These are phyloP conservation scores for Wickerhamiella azymoides DNA, from an alignment of 805 yeast genomes.

Conservation along the genomic window DNA sequence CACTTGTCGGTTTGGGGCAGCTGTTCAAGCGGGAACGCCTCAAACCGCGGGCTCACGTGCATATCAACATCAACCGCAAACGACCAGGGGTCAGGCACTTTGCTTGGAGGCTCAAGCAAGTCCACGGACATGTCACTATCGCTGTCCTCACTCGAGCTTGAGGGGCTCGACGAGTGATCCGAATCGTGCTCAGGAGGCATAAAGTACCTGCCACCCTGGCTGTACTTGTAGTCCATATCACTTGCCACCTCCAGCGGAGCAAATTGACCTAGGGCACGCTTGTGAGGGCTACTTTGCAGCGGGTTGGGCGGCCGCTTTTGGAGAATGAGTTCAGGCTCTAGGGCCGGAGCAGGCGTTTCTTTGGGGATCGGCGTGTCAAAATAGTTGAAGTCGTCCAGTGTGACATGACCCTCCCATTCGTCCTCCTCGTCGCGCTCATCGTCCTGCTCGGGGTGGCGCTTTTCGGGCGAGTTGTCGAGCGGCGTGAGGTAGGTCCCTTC, in stretches of 20 bases:
- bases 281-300: not conserved
- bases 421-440: slow-evolving; percentile 7
- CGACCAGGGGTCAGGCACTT: slow-evolving; percentile 6
- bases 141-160: not conserved
- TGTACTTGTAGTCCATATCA: slow-evolving; percentile 73
- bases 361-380: slow-evolving; percentile 21
- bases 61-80: not conserved
- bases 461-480: slow-evolving; percentile 5
- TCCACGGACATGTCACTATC: not conserved
- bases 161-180: not conserved
- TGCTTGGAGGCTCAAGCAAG: not conserved
- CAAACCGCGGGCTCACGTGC: not conserved
- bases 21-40: not conserved
- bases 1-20: not conserved
- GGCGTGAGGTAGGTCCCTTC: slow-evolving; percentile 9
- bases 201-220: slow-evolving; percentile 80
- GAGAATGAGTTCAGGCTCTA: not conserved
- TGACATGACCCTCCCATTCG: slow-evolving; percentile 25
- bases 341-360: not conserved
- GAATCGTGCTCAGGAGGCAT: slow-evolving; percentile 12
- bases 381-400: slow-evolving; percentile 31
- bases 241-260: slow-evolving; percentile 60
- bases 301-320: not conserved
- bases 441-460: not conserved
- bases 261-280: slow-evolving; percentile 45